Evolutionary conservation across 441 rosid species (phyloP).

Genomic region (Gossypium davidsonii): DNA sequence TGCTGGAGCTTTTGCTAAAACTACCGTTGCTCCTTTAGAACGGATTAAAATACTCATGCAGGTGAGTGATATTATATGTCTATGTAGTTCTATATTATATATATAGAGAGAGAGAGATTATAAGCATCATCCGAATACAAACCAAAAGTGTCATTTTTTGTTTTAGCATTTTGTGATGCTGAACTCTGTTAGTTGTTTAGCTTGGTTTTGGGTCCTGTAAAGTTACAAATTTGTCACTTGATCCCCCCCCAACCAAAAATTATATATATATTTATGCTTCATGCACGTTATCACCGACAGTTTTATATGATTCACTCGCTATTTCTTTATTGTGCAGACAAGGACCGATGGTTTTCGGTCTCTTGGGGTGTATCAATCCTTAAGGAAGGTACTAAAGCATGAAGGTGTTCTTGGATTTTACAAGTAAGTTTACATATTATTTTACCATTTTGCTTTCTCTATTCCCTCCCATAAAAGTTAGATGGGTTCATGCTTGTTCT

Average conservation of each 20-base stretch:
- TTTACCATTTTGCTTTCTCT: conserved; percentile 6
- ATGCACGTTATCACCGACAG: background rate
- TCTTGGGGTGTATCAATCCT: conserved; percentile 64
- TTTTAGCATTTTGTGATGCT: background rate
- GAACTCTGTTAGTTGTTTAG: background rate
- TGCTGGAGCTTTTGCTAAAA: conserved; percentile 93
- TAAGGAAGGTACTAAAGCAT: conserved; percentile 65
- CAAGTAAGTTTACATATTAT: conserved; percentile 41
- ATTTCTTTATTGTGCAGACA: conserved; percentile 39
- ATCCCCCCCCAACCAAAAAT: background rate
- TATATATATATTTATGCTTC: background rate
- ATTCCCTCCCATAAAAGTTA: background rate
- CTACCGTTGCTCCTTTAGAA: conserved; percentile 90
- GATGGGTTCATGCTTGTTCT: conserved; percentile 16
- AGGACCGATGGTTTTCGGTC: conserved; percentile 76
- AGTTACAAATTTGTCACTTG: background rate
- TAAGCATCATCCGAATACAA: background rate
- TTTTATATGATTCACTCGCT: conserved; percentile 3
- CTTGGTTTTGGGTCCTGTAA: background rate
- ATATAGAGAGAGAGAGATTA: too few species aligned
- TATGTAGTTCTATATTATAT: background rate
- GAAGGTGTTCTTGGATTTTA: conserved; percentile 86
- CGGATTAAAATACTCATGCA: conserved; percentile 84
- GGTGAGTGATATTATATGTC: conserved; percentile 34
- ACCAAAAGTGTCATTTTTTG: background rate